Base-by-base conservation (phyloP, 2,329 filamentous ascomycete species). In the Neocatenulostroma microsporum region DNA sequence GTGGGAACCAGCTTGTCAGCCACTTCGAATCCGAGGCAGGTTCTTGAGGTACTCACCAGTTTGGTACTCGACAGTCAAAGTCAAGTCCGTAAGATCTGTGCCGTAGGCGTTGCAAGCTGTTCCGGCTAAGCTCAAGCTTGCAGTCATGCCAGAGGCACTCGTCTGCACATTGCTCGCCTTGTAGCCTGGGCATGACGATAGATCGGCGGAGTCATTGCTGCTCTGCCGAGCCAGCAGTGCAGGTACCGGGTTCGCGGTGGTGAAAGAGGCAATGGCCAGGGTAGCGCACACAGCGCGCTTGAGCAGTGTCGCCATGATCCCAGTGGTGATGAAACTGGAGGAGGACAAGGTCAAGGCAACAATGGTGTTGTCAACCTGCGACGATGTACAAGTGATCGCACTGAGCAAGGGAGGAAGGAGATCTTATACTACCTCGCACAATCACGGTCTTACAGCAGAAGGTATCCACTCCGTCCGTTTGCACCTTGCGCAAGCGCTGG, bases 111-210 rank as follows among this genome's bases (percentile, higher is more conserved):
- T 73, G 57, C 78, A 81, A 5, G 80, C 68, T 8, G 67, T 51
- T 0, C 84, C 84, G 6, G 81, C 81, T 9, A 93, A 70, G 3
- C 62, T 70, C 31, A 94, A 67, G 45, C 82, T 72, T 2, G 84
- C 86, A 1, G 74, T 82, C 36, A 91, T 62, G 7, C 75, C 75
- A 33, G 63, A 66, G 23, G 58, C 53, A 0, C 64, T 73, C 34
- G 67, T 60, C 34, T 65, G 57, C 11, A 84, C 67, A 53, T 81
- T 76, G 13, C 69, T 72, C 2, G 80, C 81, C 19, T 55, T 68
- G 62, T 86, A 87, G 11, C 82, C 82, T 1, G 80, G 79, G 50
- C 82, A 86, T 4, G 43, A 33, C 12, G 40, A 44, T 14, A 48
- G 30, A 18, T 40, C 37, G 20, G 25, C 36, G 30, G 40, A 40